Percentiles rank a stretch among this genome's conserved stretches.
phyloP scores from a whole-genome alignment of 331 rosid species.

The Prunus yedoensis region DNA sequence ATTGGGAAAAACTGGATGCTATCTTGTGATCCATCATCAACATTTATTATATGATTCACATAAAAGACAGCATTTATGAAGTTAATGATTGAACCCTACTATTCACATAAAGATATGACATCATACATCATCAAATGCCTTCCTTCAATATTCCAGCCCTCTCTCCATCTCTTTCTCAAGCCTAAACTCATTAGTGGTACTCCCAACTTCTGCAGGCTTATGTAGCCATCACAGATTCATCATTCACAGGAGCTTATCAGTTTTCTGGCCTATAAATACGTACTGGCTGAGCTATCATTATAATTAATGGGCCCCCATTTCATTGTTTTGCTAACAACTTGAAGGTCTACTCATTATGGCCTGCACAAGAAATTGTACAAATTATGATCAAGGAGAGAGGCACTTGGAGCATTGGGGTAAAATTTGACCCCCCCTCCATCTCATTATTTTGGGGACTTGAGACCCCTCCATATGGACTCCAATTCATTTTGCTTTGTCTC shows the following conservation, averaged over 20 bases:
- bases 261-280: not conserved
- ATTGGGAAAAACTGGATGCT: not conserved
- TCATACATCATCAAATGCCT: slow-evolving; percentile 15
- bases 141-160: not conserved
- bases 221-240: not conserved
- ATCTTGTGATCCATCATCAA: not conserved
- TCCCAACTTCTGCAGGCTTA: not conserved
- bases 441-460: not conserved
- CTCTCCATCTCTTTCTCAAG: not conserved
- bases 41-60: not conserved
- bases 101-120: slow-evolving; percentile 37
- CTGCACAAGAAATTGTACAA: not conserved
- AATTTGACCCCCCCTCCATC: not conserved
- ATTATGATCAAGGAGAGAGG: not conserved
- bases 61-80: slow-evolving; percentile 12
- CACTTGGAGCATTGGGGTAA: not conserved
- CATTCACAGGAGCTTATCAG: not conserved
- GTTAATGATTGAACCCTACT: slow-evolving; percentile 31
- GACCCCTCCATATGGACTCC: not conserved
- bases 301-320: not conserved
- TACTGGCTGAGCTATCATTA: not conserved
- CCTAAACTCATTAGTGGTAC: not conserved
- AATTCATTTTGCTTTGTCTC: not conserved
- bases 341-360: slow-evolving; percentile 2
- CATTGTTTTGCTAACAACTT: not conserved